Evolutionary conservation across 1,139 yeast species (phyloP).

Genomic region (Magnusiomyces tetraspermus): DNA sequence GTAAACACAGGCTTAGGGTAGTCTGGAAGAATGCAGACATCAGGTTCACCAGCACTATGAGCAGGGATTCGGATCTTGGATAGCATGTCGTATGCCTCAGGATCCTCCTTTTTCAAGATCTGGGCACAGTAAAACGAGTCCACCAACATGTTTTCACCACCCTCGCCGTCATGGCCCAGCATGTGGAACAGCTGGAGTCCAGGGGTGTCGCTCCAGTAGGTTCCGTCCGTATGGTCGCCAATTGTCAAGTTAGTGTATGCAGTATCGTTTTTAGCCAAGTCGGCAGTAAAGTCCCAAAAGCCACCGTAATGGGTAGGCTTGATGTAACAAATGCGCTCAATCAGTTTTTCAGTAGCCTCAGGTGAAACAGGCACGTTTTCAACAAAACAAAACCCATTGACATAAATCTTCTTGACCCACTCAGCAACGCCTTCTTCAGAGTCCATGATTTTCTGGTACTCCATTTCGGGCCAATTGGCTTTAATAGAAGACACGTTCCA

Average conservation of each 20-base stretch:
- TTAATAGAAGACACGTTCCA: slow-evolving; percentile 47
- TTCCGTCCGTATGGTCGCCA: slow-evolving; percentile 66
- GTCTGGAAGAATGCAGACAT: slow-evolving; percentile 57
- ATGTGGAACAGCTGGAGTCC: slow-evolving; percentile 67
- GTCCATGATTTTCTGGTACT: slow-evolving; percentile 41
- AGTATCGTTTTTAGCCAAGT: slow-evolving; percentile 60
- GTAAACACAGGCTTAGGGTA: slow-evolving; percentile 50
- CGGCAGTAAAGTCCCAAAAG: slow-evolving; percentile 74
- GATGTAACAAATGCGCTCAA: slow-evolving; percentile 53
- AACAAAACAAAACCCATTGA: slow-evolving; percentile 56
- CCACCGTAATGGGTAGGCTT: slow-evolving; percentile 74
- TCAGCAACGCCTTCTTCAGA: slow-evolving; percentile 44
- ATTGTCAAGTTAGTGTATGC: slow-evolving; percentile 67
- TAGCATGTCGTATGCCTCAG: slow-evolving; percentile 48
- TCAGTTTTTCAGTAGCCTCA: slow-evolving; percentile 50
- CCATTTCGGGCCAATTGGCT: slow-evolving; percentile 43
- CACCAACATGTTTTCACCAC: slow-evolving; percentile 65
- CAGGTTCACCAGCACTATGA: slow-evolving; percentile 68
- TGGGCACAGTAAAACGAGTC: slow-evolving; percentile 62
- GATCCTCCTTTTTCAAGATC: slow-evolving; percentile 40
- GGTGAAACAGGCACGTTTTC: slow-evolving; percentile 56
- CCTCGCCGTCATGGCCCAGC: slow-evolving; percentile 55
- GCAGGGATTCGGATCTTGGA: slow-evolving; percentile 53
- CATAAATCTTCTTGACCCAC: slow-evolving; percentile 52
- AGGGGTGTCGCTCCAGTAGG: slow-evolving; percentile 71